Percentiles rank a stretch among this genome's conserved stretches.
Evolutionary conservation across 2,329 filamentous ascomycete genomes (phyloP).

Genomic region (Ophiocordyceps camponoti-saundersi): DNA sequence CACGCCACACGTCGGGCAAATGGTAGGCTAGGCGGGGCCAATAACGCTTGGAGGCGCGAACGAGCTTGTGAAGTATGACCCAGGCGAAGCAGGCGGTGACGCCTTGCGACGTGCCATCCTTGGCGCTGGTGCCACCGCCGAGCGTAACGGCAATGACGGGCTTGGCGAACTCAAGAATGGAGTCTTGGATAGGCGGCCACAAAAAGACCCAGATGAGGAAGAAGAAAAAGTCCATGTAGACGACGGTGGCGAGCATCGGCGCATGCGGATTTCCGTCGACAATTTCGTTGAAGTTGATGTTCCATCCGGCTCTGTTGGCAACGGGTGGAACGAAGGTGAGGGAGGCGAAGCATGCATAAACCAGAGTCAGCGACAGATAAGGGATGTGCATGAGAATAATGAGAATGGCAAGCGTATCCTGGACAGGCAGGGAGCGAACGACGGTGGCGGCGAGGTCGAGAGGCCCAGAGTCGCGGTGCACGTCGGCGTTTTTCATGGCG

Average conservation of each 20-base stretch:
- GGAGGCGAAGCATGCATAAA: conserved; percentile 83
- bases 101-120: conserved; percentile 52
- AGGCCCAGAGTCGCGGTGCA: conserved; percentile 55
- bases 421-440: conserved; percentile 73
- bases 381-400: conserved; percentile 90
- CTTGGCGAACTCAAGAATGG: conserved; percentile 79
- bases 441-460: conserved; percentile 72
- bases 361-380: conserved; percentile 69
- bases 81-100: conserved; percentile 55
- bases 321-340: conserved; percentile 81
- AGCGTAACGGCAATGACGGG: conserved; percentile 85
- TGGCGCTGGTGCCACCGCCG: conserved; percentile 60
- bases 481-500: conserved; percentile 47
- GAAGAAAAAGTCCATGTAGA: conserved; percentile 70
- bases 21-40: conserved; percentile 28
- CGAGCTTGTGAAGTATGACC: conserved; percentile 38
- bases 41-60: conserved; percentile 30
- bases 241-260: conserved; percentile 68
- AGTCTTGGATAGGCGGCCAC: conserved; percentile 73
- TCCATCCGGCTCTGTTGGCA: conserved; percentile 60
- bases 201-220: conserved; percentile 75
- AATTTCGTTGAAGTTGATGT: conserved; percentile 74
- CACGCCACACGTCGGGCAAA: conserved; percentile 27
- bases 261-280: conserved; percentile 78
- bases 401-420: conserved; percentile 90